A percentile compares a stretch with the other conserved stretches of the same genome.
Evolutionary conservation across 148 eudicot genomes (phyloP).

Genomic region (Camellia lanceoleosa): DNA sequence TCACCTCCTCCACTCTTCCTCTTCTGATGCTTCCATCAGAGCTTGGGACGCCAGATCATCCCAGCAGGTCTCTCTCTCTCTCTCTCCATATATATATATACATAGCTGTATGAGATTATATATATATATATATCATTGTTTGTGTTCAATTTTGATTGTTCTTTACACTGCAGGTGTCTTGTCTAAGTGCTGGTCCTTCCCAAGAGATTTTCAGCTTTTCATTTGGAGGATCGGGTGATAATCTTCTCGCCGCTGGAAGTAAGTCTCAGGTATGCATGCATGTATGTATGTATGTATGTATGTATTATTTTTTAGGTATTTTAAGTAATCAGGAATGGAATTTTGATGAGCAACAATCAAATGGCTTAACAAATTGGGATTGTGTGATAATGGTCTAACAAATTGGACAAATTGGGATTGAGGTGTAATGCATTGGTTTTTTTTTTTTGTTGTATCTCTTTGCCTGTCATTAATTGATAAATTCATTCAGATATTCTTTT

Average conservation of each 20-base stretch:
- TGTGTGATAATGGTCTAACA: no score
- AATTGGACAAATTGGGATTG: no score
- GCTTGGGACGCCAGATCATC: conserved; percentile 84
- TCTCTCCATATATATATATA: background rate
- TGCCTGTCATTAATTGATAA: background rate
- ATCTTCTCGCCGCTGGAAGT: conserved; percentile 92
- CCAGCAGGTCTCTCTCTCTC: conserved; percentile 43
- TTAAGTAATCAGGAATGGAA: no score
- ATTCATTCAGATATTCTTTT: conserved; percentile 58
- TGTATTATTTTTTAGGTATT: background rate
- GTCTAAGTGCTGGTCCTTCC: conserved; percentile 59
- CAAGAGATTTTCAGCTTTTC: conserved; percentile 88
- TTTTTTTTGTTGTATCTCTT: no score
- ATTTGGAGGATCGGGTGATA: conserved; percentile 51
- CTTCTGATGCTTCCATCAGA: conserved; percentile 76
- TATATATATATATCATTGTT: background rate
- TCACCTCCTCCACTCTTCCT: conserved; percentile 50
- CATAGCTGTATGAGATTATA: background rate
- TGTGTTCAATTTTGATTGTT: no score
- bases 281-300: background rate
- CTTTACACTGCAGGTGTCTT: conserved; percentile 51
- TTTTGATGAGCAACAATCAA: no score
- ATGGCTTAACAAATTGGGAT: no score
- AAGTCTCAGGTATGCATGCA: conserved; percentile 69
- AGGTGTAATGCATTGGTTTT: no score